These are phyloP conservation scores for Microcos paniculata DNA, from an alignment of 345 rosid species.

Conservation along the genomic window DNA sequence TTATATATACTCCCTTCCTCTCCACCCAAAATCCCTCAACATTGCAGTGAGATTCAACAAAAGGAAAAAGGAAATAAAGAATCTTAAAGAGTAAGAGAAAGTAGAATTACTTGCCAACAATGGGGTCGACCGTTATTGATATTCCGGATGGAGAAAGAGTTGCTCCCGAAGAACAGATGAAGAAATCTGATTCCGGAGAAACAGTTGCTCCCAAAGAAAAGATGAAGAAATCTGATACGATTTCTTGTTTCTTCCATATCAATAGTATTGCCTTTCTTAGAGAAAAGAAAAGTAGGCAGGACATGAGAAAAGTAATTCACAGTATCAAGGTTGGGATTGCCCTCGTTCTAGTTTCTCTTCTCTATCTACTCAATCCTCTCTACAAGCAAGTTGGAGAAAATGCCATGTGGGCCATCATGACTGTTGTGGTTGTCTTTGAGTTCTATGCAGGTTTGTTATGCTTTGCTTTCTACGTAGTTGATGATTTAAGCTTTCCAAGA, in stretches of 20 bases:
- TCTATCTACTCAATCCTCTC: constrained; percentile 55
- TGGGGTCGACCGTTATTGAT: constrained; percentile 42
- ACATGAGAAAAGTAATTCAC: constrained; percentile 42
- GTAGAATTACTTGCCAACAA: neutral
- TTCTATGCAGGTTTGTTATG: constrained; percentile 56
- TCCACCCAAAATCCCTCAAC: constrained; percentile 6
- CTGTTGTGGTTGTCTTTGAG: constrained; percentile 74
- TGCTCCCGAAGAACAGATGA: constrained; percentile 8
- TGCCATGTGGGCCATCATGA: constrained; percentile 86
- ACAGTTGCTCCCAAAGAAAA: neutral
- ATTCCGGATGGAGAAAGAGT: constrained; percentile 32
- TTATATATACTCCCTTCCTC: neutral
- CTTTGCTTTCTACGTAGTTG: neutral
- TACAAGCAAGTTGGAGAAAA: constrained; percentile 59
- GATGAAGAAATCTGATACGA: constrained; percentile 16
- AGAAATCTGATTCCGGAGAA: constrained; percentile 17
- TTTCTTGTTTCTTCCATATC: neutral
- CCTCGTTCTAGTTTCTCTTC: constrained; percentile 58
- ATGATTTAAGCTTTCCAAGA: neutral
- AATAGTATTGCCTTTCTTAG: constrained; percentile 15
- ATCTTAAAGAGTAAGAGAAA: neutral
- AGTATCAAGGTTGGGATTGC: constrained; percentile 65
- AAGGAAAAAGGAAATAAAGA: neutral
- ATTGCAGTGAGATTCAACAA: neutral
- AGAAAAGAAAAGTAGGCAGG: constrained; percentile 22